Percentiles rank a stretch among this genome's conserved stretches.
Evolutionary conservation across 2,329 filamentous ascomycete species (phyloP).

Genomic region (Arthrobotrys megalospora): DNA sequence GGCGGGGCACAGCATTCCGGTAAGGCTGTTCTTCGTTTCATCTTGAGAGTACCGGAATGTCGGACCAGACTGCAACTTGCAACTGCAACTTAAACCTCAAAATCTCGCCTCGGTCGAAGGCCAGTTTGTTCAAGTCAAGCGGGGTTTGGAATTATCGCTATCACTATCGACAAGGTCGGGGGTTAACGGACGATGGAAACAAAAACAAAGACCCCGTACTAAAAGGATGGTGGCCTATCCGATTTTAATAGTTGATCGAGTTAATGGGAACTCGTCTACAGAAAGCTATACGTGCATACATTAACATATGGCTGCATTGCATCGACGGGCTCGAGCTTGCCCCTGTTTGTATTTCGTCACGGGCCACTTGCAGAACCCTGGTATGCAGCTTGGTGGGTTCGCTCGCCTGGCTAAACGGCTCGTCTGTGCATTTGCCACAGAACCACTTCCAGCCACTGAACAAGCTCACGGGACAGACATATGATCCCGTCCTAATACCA

Average conservation of each 20-base stretch:
- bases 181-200: constrained; percentile 2
- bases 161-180: not conserved
- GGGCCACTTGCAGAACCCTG: not conserved
- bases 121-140: not conserved
- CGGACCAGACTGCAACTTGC: constrained; percentile 8
- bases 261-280: constrained; percentile 19
- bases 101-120: not conserved
- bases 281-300: not conserved
- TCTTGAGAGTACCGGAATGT: constrained; percentile 38
- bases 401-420: constrained; percentile 51
- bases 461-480: constrained; percentile 12
- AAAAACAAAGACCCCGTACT: not conserved
- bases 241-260: constrained; percentile 22
- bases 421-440: constrained; percentile 36
- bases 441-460: not conserved
- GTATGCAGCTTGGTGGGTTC: constrained; percentile 4
- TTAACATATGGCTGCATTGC: no score
- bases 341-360: constrained; percentile 56
- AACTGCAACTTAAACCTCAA: not conserved
- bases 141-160: constrained; percentile 6
- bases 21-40: constrained; percentile 29
- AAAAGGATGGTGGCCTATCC: constrained; percentile 10
- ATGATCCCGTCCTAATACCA: constrained; percentile 3
- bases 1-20: constrained; percentile 11
- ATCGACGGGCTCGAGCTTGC: constrained; percentile 8